phyloP scores from a whole-genome alignment of 768 basidiomycete species.

The Clitopilus hobsonii region DNA sequence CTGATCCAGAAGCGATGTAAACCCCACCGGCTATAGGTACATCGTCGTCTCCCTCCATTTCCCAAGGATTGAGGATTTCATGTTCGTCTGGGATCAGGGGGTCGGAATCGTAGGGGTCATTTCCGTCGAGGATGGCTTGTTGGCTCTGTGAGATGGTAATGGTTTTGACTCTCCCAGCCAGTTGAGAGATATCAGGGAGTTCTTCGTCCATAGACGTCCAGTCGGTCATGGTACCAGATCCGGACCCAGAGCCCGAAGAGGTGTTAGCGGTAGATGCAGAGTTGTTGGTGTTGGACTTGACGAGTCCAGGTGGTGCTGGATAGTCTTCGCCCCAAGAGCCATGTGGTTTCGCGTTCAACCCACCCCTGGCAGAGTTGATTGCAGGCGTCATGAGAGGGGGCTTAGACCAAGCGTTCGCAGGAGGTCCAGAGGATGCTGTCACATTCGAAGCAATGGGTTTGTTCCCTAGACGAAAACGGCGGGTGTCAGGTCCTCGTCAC shows the following conservation, averaged over 20 bases:
- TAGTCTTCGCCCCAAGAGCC: background rate
- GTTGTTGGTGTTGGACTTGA: background rate
- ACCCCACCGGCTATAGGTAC: background rate
- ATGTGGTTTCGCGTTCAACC: background rate
- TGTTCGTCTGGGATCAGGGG: background rate
- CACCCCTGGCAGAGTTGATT: background rate
- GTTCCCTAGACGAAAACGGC: slow-evolving; percentile 12
- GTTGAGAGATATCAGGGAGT: background rate
- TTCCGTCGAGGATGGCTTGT: background rate
- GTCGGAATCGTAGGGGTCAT: slow-evolving; percentile 1
- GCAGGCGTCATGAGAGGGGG: background rate
- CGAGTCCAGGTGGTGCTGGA: background rate
- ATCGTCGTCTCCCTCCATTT: background rate
- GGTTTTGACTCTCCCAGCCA: background rate
- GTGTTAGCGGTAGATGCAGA: background rate
- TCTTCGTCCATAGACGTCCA: background rate
- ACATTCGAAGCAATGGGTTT: slow-evolving; percentile 12
- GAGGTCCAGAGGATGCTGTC: background rate
- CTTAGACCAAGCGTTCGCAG: background rate
- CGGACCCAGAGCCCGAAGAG: background rate
- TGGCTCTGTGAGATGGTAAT: background rate
- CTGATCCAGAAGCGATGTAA: background rate
- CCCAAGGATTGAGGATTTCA: slow-evolving; percentile 4
- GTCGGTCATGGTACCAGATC: background rate
- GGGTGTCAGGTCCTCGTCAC: background rate